Base-by-base conservation (phyloP, 2,329 filamentous ascomycete genomes). In the Colletotrichum agaves region DNA sequence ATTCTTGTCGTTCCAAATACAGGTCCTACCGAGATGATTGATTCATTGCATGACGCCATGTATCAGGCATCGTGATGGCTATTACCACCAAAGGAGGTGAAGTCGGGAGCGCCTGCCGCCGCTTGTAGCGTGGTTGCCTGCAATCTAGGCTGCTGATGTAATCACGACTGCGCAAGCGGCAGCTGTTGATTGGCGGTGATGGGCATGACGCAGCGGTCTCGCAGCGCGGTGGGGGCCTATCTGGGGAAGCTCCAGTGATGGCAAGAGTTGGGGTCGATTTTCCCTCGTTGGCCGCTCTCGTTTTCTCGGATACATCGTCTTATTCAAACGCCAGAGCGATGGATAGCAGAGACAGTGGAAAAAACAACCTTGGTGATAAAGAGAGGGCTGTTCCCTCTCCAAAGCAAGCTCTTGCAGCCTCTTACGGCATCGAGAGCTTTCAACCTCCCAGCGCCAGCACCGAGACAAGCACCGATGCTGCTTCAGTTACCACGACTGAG, bases 151-250 rank as follows among this genome's bases (percentile, higher is more conserved):
- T 27, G 35, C 35, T 37, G 35, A 37, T 37, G 35, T 37, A 37
- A 37, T 37, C 17, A 13, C 13, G n/a, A 19, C 50, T 12, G 31
- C n/a, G 15, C 8, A 19, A 23, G 21, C 31, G 8, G 27, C 27
- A 27, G 27, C 35, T 21, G 44, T 23, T 19, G 13, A 56, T 56
- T 56, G 37, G 52, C 35, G 52, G 52, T 19, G 7, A 41, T 43
- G 35, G 52, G 52, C 52, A 21, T 56, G 52, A 56, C 52, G 21
- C 52, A 56, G 43, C 17, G 44, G 17, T 23, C 11, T 21, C 27
- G 5, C 17, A 27, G 27, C 27, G 27, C 44, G 8, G 1, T 47
- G 44, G 19, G 17, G 17, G 5, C 10, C n/a, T 21, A 15, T 33
- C 0, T 23, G 4, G 23, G 23, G 23, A 23, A 23, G 23, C 23